Percentiles rank a stretch among this genome's conserved stretches.
These are phyloP conservation scores for Penicillium sp. DNA, from an alignment of 2,329 filamentous ascomycete genomes.

Conservation along the genomic window DNA sequence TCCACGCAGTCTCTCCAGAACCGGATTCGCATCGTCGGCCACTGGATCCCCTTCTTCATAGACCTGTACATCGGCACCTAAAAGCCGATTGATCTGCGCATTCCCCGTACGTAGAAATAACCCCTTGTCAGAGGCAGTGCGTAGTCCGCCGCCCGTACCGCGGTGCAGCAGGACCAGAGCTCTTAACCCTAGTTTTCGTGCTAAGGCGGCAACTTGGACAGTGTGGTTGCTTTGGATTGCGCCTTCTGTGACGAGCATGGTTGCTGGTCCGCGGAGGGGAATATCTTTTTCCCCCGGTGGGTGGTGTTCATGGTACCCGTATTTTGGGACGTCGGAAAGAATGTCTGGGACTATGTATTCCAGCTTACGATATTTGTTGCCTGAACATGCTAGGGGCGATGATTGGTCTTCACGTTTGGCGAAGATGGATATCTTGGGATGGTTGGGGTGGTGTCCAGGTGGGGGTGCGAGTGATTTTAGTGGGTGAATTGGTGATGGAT, in stretches of 20 bases:
- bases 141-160: constrained; percentile 29
- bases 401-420: constrained; percentile 38
- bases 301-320: constrained; percentile 19
- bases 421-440: constrained; percentile 26
- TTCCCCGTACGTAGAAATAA: constrained; percentile 28
- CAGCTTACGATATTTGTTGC: constrained; percentile 42
- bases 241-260: constrained; percentile 37
- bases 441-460: constrained; percentile 5
- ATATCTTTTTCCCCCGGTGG: not conserved
- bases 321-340: constrained; percentile 16
- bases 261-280: constrained; percentile 17
- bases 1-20: constrained; percentile 25
- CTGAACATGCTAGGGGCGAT: constrained; percentile 34
- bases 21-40: constrained; percentile 14
- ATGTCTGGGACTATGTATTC: constrained; percentile 40
- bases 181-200: constrained; percentile 27
- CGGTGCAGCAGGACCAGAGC: constrained; percentile 29
- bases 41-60: constrained; percentile 57
- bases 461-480: constrained; percentile 22
- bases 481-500: constrained; percentile 34
- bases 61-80: constrained; percentile 49
- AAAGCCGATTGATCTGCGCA: constrained; percentile 29
- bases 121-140: constrained; percentile 13
- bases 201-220: constrained; percentile 34
- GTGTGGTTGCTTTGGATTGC: constrained; percentile 41